Percentiles rank a stretch among this genome's conserved stretches.
These are phyloP conservation scores for Epichloe coenophiala DNA, from an alignment of 2,329 filamentous ascomycete species.

Conservation along the genomic window DNA sequence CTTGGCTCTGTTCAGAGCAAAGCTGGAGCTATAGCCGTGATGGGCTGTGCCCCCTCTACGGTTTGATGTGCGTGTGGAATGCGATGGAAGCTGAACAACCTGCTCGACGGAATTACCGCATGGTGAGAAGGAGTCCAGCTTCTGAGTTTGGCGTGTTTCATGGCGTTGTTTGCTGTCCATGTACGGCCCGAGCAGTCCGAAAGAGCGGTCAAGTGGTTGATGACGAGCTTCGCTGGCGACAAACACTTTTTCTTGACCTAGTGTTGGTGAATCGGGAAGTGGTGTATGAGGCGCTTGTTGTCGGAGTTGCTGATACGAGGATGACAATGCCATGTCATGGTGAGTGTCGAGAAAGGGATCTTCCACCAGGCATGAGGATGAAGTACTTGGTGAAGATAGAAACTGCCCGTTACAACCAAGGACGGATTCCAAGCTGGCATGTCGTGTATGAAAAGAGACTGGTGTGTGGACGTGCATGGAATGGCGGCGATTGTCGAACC, in stretches of 20 bases:
- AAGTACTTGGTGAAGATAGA: neutral
- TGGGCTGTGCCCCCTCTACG: neutral
- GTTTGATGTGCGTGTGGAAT: neutral
- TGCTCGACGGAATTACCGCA: neutral
- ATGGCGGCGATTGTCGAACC: neutral
- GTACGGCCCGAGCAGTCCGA: neutral
- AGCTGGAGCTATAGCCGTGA: conserved; percentile 9
- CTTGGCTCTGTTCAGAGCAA: conserved; percentile 11
- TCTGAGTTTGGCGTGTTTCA: neutral
- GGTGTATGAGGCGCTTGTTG: neutral
- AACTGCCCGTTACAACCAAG: neutral
- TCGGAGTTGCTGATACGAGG: neutral
- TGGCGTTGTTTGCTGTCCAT: neutral
- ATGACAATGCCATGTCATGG: neutral
- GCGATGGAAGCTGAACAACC: neutral
- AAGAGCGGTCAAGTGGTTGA: neutral
- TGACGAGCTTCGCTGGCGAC: neutral
- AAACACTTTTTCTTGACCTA: conserved; percentile 1
- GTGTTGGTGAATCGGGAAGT: conserved; percentile 3
- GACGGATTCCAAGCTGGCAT: conserved; percentile 1
- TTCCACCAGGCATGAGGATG: neutral
- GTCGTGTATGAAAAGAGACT: neutral
- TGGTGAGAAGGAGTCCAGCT: neutral
- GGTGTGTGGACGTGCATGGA: neutral
- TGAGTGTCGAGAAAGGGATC: neutral